Conservation (phyloP, 106 monocot species). For the Dioscorea zingiberensis region DNA sequence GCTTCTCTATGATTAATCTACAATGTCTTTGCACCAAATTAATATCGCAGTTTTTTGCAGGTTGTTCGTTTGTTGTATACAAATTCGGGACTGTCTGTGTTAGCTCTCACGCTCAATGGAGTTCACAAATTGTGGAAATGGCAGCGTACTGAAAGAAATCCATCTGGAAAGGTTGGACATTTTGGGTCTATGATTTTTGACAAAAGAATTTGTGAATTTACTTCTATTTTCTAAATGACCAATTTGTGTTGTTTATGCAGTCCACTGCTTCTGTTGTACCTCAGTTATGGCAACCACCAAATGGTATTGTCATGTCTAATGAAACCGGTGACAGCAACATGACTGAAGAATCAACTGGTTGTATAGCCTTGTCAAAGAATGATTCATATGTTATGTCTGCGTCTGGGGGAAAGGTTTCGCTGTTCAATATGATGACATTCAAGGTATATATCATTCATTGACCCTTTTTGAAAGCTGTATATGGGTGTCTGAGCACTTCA, state of each 20-base stretch:
- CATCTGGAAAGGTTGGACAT: constrained; percentile 38
- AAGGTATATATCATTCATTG: constrained; percentile 24
- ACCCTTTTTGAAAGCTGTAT: no score
- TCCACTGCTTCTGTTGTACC: constrained; percentile 27
- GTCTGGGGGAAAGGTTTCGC: constrained; percentile 55
- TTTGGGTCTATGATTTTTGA: not conserved
- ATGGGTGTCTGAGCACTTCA: no score
- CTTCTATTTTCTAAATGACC: not conserved
- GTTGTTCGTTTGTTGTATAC: constrained; percentile 51
- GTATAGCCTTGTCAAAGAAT: constrained; percentile 56
- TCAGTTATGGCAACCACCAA: constrained; percentile 31
- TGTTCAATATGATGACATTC: constrained; percentile 59
- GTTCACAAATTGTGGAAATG: constrained; percentile 78
- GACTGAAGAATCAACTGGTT: constrained; percentile 28
- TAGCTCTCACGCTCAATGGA: constrained; percentile 62
- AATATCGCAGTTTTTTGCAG: not conserved
- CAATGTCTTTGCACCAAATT: not conserved
- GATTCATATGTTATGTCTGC: constrained; percentile 61
- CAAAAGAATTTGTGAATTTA: not conserved
- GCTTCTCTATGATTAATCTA: not conserved
- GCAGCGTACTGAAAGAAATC: constrained; percentile 47
- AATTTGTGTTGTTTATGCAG: constrained; percentile 12
- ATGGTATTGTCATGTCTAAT: constrained; percentile 32
- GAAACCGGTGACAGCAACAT: constrained; percentile 21
- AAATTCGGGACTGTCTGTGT: constrained; percentile 45